These are phyloP conservation scores for Rhododendron molle DNA, from an alignment of 148 eudicot species.

Conservation along the genomic window DNA sequence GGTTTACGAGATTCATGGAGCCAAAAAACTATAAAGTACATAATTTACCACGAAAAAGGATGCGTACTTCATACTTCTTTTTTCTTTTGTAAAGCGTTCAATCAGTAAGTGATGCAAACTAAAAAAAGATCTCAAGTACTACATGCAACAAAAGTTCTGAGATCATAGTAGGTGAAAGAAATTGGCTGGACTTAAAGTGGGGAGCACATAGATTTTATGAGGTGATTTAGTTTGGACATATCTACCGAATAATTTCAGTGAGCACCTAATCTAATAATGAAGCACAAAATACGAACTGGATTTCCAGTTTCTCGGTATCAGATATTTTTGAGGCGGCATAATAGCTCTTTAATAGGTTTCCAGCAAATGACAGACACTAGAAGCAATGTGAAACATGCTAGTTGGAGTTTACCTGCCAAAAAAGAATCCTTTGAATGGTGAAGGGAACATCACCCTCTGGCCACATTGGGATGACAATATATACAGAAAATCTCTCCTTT, in stretches of 20 bases:
- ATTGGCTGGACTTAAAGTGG: background rate
- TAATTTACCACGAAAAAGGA: background rate
- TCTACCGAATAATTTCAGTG: background rate
- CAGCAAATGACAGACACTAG: background rate
- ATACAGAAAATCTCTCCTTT: slow-evolving; percentile 70
- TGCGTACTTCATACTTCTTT: background rate
- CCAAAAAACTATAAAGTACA: background rate
- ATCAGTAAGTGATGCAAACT: background rate
- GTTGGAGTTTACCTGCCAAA: slow-evolving; percentile 71
- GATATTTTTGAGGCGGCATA: background rate
- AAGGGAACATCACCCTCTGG: slow-evolving; percentile 80
- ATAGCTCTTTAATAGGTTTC: background rate
- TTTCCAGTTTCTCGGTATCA: background rate
- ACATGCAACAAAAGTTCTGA: background rate
- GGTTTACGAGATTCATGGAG: background rate
- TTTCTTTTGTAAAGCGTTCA: background rate
- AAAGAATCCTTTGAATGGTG: slow-evolving; percentile 77
- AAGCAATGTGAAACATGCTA: background rate
- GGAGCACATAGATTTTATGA: background rate
- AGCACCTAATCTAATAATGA: background rate
- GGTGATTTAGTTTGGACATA: slow-evolving; percentile 1
- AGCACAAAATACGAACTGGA: background rate
- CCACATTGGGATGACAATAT: slow-evolving; percentile 93
- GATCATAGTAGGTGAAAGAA: background rate
- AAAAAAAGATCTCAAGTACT: background rate